These are phyloP conservation scores for Ustilago nuda DNA, from an alignment of 1,284 basidiomycete genomes.

Conservation along the genomic window DNA sequence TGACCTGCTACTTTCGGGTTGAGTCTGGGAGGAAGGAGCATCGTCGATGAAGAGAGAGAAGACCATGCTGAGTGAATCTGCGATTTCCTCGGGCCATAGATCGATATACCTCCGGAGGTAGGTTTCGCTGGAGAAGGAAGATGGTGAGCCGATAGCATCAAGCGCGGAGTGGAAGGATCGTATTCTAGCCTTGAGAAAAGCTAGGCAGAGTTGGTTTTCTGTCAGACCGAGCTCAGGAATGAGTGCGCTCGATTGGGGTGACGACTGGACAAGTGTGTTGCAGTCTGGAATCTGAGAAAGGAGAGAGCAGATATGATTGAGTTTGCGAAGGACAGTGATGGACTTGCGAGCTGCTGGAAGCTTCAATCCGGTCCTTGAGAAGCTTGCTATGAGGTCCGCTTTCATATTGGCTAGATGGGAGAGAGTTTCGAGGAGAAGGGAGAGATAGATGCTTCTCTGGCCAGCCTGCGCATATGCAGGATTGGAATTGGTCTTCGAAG, in stretches of 20 bases:
- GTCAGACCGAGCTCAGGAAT: constrained; percentile 69
- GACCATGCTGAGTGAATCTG: constrained; percentile 90
- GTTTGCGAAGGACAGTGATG: constrained; percentile 83
- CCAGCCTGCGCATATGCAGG: not conserved
- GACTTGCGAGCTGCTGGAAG: constrained; percentile 89
- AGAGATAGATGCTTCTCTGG: constrained; percentile 69
- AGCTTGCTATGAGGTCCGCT: constrained; percentile 78
- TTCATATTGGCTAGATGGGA: constrained; percentile 76
- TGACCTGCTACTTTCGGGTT: no score
- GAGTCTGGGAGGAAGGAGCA: not conserved
- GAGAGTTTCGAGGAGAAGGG: constrained; percentile 80
- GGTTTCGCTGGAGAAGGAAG: constrained; percentile 27
- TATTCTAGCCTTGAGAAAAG: constrained; percentile 77
- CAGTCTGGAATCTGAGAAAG: constrained; percentile 23
- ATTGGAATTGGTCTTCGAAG: not conserved
- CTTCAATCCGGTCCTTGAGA: constrained; percentile 83
- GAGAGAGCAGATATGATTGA: constrained; percentile 71
- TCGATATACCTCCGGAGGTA: constrained; percentile 79
- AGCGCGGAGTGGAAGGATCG: constrained; percentile 73
- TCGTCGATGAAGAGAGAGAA: constrained; percentile 87
- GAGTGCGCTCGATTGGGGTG: not conserved
- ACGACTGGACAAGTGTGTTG: not conserved
- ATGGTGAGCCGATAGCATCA: constrained; percentile 54
- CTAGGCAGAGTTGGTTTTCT: constrained; percentile 77
- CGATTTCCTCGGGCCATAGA: constrained; percentile 88